These are phyloP conservation scores for Boletus subparvulus DNA, from an alignment of 768 basidiomycete species.

Conservation along the genomic window DNA sequence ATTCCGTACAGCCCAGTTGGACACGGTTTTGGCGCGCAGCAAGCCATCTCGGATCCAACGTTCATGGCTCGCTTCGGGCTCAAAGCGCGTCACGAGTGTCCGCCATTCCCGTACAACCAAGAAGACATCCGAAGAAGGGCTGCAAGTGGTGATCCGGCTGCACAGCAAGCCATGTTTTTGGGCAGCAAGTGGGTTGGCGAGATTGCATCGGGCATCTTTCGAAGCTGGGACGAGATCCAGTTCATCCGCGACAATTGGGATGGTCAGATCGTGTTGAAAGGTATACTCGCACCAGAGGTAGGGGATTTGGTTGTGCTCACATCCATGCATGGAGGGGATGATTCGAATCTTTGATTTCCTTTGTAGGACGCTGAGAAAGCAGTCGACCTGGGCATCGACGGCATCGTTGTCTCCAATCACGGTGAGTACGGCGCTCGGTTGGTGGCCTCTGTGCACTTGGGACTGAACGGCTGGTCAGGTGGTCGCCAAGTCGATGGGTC, in stretches of 20 bases:
- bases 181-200: constrained; percentile 40
- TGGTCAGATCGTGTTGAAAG: constrained; percentile 49
- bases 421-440: constrained; percentile 39
- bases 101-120: constrained; percentile 38
- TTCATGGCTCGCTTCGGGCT: constrained; percentile 42
- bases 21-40: constrained; percentile 40
- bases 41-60: constrained; percentile 45
- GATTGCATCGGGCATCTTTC: constrained; percentile 40
- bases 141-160: constrained; percentile 32
- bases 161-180: constrained; percentile 29
- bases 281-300: constrained; percentile 34
- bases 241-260: constrained; percentile 49
- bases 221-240: constrained; percentile 46
- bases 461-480: constrained; percentile 38
- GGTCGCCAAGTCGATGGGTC: constrained; percentile 80
- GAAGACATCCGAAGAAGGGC: constrained; percentile 25
- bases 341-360: background rate
- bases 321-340: background rate
- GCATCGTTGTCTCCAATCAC: constrained; percentile 81
- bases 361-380: constrained; percentile 52
- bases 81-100: constrained; percentile 29
- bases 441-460: background rate
- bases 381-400: constrained; percentile 61
- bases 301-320: background rate
- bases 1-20: constrained; percentile 37